These are phyloP conservation scores for Agaricus bisporus DNA, from an alignment of 768 basidiomycete species.

Conservation along the genomic window DNA sequence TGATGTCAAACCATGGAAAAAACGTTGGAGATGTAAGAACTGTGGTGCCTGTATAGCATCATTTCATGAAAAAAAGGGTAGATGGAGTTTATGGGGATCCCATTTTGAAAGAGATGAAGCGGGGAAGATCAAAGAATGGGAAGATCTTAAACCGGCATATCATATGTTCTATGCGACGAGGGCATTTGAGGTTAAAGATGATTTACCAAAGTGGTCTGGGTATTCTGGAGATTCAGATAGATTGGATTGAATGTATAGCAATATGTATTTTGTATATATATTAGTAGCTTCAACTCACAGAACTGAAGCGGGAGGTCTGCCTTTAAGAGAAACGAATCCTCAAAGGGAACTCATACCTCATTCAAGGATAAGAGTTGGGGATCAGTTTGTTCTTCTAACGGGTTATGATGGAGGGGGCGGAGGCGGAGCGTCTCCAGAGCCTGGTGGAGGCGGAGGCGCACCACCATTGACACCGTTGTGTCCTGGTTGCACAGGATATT, in stretches of 20 bases:
- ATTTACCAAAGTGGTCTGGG: constrained; percentile 59
- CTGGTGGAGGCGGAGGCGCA: neutral
- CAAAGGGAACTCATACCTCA: too few species aligned
- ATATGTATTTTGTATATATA: neutral
- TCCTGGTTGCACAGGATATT: constrained; percentile 52
- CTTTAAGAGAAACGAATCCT: too few species aligned
- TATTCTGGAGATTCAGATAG: constrained; percentile 45
- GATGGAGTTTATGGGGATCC: constrained; percentile 54
- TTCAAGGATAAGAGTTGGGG: too few species aligned
- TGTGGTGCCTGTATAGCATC: constrained; percentile 54
- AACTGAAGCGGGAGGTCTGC: neutral
- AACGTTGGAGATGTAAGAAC: constrained; percentile 52
- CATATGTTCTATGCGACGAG: constrained; percentile 66
- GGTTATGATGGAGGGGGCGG: constrained; percentile 3
- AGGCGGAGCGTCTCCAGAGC: constrained; percentile 1
- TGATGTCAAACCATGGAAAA: constrained; percentile 50
- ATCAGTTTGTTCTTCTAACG: neutral
- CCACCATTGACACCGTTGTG: neutral
- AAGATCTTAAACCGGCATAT: constrained; percentile 50
- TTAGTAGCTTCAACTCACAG: neutral
- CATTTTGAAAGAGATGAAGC: constrained; percentile 47
- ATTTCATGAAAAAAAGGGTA: constrained; percentile 40
- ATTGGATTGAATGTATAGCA: constrained; percentile 13
- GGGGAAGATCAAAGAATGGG: constrained; percentile 47
- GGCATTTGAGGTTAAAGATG: constrained; percentile 50